A percentile compares a stretch with the other conserved stretches of the same genome.
Evolutionary conservation across 148 eudicot species (phyloP).

Genomic region (Dianthus caryophyllus): DNA sequence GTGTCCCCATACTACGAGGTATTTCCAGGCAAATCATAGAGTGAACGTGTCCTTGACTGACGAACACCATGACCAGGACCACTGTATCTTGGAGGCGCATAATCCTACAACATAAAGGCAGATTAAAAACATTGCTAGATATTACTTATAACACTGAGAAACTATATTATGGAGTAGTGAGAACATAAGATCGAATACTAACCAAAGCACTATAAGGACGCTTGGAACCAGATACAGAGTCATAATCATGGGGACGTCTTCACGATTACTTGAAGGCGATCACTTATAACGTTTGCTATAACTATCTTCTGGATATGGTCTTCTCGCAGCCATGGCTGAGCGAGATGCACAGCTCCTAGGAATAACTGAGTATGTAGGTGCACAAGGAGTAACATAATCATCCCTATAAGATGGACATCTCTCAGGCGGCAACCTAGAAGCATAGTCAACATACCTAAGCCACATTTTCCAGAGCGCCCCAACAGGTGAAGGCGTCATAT

Average conservation of each 20-base stretch:
- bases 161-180: background rate
- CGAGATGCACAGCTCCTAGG: conserved; percentile 58
- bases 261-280: conserved; percentile 73
- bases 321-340: conserved; percentile 52
- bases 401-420: conserved; percentile 75
- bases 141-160: background rate
- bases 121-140: background rate
- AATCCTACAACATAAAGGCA: conserved; percentile 47
- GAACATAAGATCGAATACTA: conserved; percentile 15
- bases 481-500: background rate
- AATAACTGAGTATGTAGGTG: conserved; percentile 63
- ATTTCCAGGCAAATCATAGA: conserved; percentile 66
- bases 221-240: conserved; percentile 73
- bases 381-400: conserved; percentile 61
- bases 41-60: conserved; percentile 86
- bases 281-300: conserved; percentile 81
- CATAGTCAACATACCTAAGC: conserved; percentile 40
- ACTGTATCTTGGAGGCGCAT: conserved; percentile 68
- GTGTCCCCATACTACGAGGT: conserved; percentile 71
- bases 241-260: conserved; percentile 79
- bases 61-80: conserved; percentile 56
- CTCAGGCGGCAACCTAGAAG: conserved; percentile 60
- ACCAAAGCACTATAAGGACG: conserved; percentile 83
- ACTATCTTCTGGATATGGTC: conserved; percentile 70
- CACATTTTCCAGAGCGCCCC: background rate